A percentile compares a stretch with the other conserved stretches of the same genome.
These are phyloP conservation scores for Ormosia semicastrata DNA, from an alignment of 306 rosid species.

Conservation along the genomic window DNA sequence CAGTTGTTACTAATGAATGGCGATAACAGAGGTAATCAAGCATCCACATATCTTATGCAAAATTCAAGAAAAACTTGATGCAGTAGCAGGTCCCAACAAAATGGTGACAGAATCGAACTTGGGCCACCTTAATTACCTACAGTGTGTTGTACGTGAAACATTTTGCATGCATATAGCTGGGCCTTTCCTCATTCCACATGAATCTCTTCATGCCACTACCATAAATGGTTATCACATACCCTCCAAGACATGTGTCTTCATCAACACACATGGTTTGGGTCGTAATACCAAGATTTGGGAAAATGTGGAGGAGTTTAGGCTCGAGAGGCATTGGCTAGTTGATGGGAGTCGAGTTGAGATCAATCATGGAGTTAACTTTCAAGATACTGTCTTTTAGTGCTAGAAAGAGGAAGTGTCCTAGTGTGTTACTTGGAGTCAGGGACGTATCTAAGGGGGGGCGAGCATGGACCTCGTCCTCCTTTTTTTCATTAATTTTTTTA, in stretches of 20 bases:
- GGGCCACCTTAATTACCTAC: slow-evolving; percentile 65
- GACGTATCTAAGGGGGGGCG: no score
- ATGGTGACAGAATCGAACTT: slow-evolving; percentile 72
- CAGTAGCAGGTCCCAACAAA: slow-evolving; percentile 54
- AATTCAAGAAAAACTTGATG: slow-evolving; percentile 76
- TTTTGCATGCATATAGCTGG: slow-evolving; percentile 98
- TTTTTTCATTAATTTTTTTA: no score
- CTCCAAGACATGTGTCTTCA: slow-evolving; percentile 82
- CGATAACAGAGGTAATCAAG: slow-evolving; percentile 89
- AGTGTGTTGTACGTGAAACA: slow-evolving; percentile 87
- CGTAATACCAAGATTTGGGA: slow-evolving; percentile 75
- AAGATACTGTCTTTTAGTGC: slow-evolving; percentile 88
- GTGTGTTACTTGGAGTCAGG: slow-evolving; percentile 94
- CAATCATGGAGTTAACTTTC: slow-evolving; percentile 80
- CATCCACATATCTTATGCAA: slow-evolving; percentile 68
- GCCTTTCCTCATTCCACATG: slow-evolving; percentile 88
- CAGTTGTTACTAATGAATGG: slow-evolving; percentile 94
- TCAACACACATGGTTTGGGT: slow-evolving; percentile 84
- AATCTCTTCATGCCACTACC: slow-evolving; percentile 59
- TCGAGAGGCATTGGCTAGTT: slow-evolving; percentile 62
- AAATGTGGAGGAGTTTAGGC: slow-evolving; percentile 64
- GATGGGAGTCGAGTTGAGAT: slow-evolving; percentile 71
- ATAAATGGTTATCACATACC: slow-evolving; percentile 73
- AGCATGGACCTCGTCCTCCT: no score
- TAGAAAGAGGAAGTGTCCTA: slow-evolving; percentile 89